Evolutionary conservation across 1,284 basidiomycete species (phyloP), one percentile per base, ranked within the genome.

Genomic region (Sanghuangporus weigelae): DNA sequence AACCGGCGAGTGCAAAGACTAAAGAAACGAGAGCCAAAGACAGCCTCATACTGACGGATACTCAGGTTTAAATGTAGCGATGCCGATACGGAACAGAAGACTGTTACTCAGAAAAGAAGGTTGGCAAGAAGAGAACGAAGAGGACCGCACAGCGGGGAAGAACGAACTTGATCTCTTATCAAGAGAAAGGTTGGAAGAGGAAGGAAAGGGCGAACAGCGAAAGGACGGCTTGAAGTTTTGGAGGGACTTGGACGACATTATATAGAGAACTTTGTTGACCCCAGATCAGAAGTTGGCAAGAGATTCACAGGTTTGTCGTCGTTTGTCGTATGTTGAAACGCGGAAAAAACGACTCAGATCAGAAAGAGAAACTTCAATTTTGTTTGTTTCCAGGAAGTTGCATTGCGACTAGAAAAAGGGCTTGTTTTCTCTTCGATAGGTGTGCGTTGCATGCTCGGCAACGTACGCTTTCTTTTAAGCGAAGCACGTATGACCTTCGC

Each of bases 11-110:
- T 38, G 67, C 70, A 36, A 72, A 48, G 14, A 65, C 14, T 36
- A 44, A 16, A 46, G 59, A 61, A 23, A 64, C 23, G 23, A 65
- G 49, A 16, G 61, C 49, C 14, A 63, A 36, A 40, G 50, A 57
- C 39, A 60, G 14, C 42, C 59, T 50, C 63, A 64, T 64, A 49
- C 71, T 69, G 53, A 66, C 59, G 21, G 69, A 59, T 63, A 67
- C 59, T 48, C 68, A 67, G 66, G 69, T 70, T 64, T 16, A 7
- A 53, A 1, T 44, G 26, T 23, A 70, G 67, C 69, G 71, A 71
- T 57, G 48, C 59, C 40, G 54, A 63, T 54, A 39, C 51, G 42
- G 58, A 36, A n/a, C 46, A 48, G n/a, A 42, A 36, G 5, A 38
- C 40, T 44, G 42, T 44, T 5, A 44, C 35, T 11, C 6, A 40